Evolutionary conservation across 148 eudicot species (phyloP), one percentile per base, ranked within the genome.

Genomic region (Rhododendron williamsianum): DNA sequence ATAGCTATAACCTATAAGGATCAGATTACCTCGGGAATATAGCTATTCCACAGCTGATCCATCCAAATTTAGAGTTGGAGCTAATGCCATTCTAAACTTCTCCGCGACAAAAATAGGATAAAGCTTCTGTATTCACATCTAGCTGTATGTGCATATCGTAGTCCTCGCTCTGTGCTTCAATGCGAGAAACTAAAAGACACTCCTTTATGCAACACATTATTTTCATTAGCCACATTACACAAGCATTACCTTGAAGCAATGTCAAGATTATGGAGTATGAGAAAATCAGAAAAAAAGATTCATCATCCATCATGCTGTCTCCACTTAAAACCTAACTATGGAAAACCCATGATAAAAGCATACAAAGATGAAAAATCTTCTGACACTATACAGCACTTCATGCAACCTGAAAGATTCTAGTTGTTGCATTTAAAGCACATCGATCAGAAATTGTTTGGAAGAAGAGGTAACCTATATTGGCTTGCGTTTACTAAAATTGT

Each of bases 41-140:
- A 96, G 25, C 99, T 97, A 56, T 88, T 90, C 81, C 81, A 95
- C 98, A 12, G 99, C 93, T 25, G 97, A 92, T 46, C 98, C 98
- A 86, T 95, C 99, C 83, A 94, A 81, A 87, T 95, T 95, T 4
- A 96, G 91, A 56, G 99, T 95, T 45, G 98, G 86, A 11, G 97
- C 96, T 48, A 95, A 83, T 33, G 87, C 98, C 92, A 96, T 92
- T 84, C 93, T 91, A 90, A 94, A 95, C 38, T 96, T 89, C 85
- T 94, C 95, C 52, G 93, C 95, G 23, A 85, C 88, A 58, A 85
- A 87, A 89, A 96, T 88, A 36, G 96, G 99, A 92, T 95, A 95
- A 12, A 96, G 38, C 90, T 67, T 96, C 99, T 12, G 89, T 85
- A 69, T 96, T 96, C 49, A 96, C 91, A 91, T 96, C 99, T 30